phyloP scores from a whole-genome alignment of 331 rosid genomes.

The Arachis monticola region DNA sequence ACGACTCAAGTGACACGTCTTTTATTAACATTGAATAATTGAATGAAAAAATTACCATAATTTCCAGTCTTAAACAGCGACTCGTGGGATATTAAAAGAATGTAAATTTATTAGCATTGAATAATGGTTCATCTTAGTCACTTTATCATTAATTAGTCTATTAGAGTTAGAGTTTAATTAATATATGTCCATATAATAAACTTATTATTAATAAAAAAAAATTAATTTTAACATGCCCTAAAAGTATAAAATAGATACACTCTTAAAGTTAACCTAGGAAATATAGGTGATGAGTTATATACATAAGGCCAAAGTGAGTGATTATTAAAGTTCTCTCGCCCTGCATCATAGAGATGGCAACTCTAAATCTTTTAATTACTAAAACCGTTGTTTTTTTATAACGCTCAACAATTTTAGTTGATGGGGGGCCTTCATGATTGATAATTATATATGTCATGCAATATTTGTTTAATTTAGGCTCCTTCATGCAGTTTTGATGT shows the following conservation, averaged over 20 bases:
- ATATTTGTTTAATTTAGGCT: not conserved
- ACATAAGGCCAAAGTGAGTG: not conserved
- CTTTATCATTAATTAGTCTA: no score
- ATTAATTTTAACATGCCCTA: no score
- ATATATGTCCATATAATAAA: no score
- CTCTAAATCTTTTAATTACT: not conserved
- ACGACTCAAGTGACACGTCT: no score
- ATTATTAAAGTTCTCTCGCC: not conserved
- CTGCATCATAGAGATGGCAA: not conserved
- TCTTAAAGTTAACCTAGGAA: not conserved
- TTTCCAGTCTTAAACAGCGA: no score
- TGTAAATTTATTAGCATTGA: not conserved
- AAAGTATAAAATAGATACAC: no score
- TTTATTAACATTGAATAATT: no score
- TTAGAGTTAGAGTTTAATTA: no score
- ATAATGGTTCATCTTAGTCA: not conserved
- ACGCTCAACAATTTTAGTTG: not conserved
- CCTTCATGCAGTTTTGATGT: conserved; percentile 2
- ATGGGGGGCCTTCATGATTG: not conserved
- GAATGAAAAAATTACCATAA: no score
- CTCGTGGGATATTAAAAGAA: no score
- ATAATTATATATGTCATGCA: not conserved
- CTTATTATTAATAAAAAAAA: no score
- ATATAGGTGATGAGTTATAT: not conserved
- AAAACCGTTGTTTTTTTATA: not conserved